Percentiles rank a stretch among this genome's conserved stretches.
phyloP scores from a whole-genome alignment of 768 basidiomycete species.

The Pleurotus tuber-regium region DNA sequence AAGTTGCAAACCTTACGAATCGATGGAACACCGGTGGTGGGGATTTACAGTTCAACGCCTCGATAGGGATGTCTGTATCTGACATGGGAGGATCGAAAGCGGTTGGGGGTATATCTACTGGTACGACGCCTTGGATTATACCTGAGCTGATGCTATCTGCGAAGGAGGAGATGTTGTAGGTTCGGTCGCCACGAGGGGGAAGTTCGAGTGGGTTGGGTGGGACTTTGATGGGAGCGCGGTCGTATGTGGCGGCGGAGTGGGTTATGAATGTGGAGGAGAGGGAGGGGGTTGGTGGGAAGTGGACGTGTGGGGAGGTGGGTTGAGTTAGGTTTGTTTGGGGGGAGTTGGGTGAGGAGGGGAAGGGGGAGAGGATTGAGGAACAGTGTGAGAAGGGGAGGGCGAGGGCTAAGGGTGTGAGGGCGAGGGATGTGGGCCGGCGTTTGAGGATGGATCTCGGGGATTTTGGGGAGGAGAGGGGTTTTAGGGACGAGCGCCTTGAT shows the following conservation, averaged over 20 bases:
- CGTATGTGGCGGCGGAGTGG: conserved; percentile 58
- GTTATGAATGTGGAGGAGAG: conserved; percentile 53
- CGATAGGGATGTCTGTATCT: conserved; percentile 10
- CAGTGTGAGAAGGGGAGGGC: conserved; percentile 32
- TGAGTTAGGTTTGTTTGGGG: too few relatives aligned
- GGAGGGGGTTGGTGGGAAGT: conserved; percentile 58
- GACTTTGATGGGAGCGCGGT: conserved; percentile 61
- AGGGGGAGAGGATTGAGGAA: conserved; percentile 64
- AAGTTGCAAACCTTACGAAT: conserved; percentile 10
- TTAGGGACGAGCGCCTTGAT: conserved; percentile 6
- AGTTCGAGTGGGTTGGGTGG: conserved; percentile 54
- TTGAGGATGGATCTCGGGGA: conserved; percentile 39
- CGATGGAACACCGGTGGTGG: neutral
- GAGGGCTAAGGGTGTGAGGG: conserved; percentile 33
- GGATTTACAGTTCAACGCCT: neutral
- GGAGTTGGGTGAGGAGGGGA: conserved; percentile 51
- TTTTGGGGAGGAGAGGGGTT: conserved; percentile 19
- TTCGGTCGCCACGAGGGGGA: conserved; percentile 53
- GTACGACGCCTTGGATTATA: conserved; percentile 10
- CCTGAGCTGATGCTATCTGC: conserved; percentile 7
- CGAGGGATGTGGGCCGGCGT: conserved; percentile 34
- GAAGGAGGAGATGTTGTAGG: conserved; percentile 32
- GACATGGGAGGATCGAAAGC: conserved; percentile 8
- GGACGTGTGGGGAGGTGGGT: conserved; percentile 52
- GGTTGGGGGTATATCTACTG: neutral